These are phyloP conservation scores for Elsinoe arachidis DNA, from an alignment of 2,329 filamentous ascomycete genomes.

Conservation along the genomic window DNA sequence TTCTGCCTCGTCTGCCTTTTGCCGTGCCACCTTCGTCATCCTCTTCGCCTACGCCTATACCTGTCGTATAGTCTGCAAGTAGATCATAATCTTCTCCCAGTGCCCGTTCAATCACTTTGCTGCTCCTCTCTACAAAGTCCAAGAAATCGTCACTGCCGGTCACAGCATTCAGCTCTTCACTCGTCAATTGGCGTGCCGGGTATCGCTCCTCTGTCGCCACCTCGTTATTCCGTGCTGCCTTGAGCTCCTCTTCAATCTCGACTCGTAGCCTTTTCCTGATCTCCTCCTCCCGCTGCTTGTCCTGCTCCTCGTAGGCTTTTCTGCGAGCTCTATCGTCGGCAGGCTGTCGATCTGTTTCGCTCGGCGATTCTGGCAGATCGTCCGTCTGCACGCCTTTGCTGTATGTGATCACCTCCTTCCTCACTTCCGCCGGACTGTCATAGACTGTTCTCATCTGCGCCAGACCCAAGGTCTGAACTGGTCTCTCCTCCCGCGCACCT, in stretches of 20 bases:
- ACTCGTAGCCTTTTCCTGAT: constrained; percentile 72
- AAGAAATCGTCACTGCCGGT: constrained; percentile 88
- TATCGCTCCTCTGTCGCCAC: constrained; percentile 48
- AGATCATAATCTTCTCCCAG: constrained; percentile 95
- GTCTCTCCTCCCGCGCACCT: background rate
- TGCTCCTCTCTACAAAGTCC: constrained; percentile 89
- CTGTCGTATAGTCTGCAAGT: constrained; percentile 83
- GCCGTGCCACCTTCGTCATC: constrained; percentile 64
- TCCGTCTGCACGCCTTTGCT: constrained; percentile 94
- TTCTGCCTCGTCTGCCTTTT: constrained; percentile 60
- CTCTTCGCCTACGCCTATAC: constrained; percentile 66
- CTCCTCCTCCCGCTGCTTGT: constrained; percentile 79
- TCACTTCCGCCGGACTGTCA: constrained; percentile 61
- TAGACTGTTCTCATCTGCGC: constrained; percentile 67
- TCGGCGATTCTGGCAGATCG: constrained; percentile 57
- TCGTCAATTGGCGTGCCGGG: constrained; percentile 68
- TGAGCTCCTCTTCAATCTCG: constrained; percentile 89
- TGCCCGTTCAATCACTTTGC: constrained; percentile 92
- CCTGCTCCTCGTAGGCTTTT: constrained; percentile 58
- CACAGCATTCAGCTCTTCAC: constrained; percentile 82
- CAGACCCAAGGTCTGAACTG: constrained; percentile 53
- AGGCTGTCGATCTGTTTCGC: constrained; percentile 45
- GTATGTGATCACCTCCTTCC: constrained; percentile 79
- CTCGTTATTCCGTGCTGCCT: constrained; percentile 53
- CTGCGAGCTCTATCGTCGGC: constrained; percentile 33